phyloP scores from a whole-genome alignment of 208 protist genomes.

The Leishmania lainsoni region DNA sequence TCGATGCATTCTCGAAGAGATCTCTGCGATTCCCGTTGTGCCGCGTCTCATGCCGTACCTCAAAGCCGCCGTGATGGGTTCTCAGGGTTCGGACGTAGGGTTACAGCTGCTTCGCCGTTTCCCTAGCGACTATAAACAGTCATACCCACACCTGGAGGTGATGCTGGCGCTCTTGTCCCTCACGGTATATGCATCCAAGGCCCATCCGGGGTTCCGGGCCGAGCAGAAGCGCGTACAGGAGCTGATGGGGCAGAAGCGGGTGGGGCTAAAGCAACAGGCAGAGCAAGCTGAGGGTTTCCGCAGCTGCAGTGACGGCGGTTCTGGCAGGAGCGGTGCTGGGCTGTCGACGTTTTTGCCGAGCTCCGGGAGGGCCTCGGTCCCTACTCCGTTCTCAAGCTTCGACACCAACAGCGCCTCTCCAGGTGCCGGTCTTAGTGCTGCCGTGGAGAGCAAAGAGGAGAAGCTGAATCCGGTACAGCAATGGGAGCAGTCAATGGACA shows the following conservation, averaged over 20 bases:
- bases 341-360: constrained; percentile 1
- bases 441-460: constrained; percentile 4
- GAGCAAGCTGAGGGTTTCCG: constrained; percentile 4
- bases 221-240: constrained; percentile 26
- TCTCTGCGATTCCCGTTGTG: constrained; percentile 14
- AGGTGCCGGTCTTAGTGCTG: background rate
- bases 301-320: background rate
- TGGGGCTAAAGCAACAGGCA: constrained; percentile 11
- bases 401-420: constrained; percentile 6
- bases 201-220: constrained; percentile 13
- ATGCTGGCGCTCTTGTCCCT: constrained; percentile 22
- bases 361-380: background rate
- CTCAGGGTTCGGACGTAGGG: constrained; percentile 28
- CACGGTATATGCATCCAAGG: constrained; percentile 24
- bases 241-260: constrained; percentile 14
- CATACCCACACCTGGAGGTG: constrained; percentile 17
- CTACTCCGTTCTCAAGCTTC: background rate
- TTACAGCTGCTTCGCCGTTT: constrained; percentile 14
- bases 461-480: constrained; percentile 11
- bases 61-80: constrained; percentile 29
- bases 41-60: constrained; percentile 32
- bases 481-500: constrained; percentile 31
- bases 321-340: background rate
- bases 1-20: constrained; percentile 33
- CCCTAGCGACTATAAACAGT: constrained; percentile 7